phyloP scores from a whole-genome alignment of 768 basidiomycete genomes.

The Auricularia cornea region DNA sequence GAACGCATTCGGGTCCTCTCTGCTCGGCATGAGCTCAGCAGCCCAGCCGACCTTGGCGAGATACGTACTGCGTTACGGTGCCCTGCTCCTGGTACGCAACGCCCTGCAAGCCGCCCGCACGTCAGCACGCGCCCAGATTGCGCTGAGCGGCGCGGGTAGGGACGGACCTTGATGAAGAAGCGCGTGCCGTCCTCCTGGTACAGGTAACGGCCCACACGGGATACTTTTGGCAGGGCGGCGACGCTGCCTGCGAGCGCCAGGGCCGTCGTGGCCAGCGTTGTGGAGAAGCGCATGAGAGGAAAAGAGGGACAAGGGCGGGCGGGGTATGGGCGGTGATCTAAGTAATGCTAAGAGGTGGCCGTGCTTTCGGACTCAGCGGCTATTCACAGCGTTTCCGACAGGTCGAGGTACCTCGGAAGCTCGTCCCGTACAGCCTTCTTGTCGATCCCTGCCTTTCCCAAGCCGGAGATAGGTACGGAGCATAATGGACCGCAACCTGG shows the following conservation, averaged over 20 bases:
- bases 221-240: constrained; percentile 61
- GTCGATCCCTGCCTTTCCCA: no score
- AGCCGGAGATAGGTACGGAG: no score
- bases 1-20: constrained; percentile 38
- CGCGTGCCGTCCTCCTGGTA: constrained; percentile 66
- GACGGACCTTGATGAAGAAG: constrained; percentile 66
- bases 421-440: no score
- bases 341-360: no score
- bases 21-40: constrained; percentile 5
- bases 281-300: background rate
- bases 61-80: background rate
- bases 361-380: no score
- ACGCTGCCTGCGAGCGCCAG: constrained; percentile 39
- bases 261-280: constrained; percentile 20
- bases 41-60: background rate
- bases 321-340: no score
- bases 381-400: no score
- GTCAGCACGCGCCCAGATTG: background rate
- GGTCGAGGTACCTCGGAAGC: no score
- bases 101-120: constrained; percentile 29
- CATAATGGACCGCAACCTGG: no score
- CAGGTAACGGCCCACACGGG: constrained; percentile 69
- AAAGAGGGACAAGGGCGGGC: background rate
- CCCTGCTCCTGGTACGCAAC: constrained; percentile 82
- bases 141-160: background rate